Percentiles rank a stretch among this genome's conserved stretches.
phyloP scores from a whole-genome alignment of 306 rosid species.

The Medicago truncatula region DNA sequence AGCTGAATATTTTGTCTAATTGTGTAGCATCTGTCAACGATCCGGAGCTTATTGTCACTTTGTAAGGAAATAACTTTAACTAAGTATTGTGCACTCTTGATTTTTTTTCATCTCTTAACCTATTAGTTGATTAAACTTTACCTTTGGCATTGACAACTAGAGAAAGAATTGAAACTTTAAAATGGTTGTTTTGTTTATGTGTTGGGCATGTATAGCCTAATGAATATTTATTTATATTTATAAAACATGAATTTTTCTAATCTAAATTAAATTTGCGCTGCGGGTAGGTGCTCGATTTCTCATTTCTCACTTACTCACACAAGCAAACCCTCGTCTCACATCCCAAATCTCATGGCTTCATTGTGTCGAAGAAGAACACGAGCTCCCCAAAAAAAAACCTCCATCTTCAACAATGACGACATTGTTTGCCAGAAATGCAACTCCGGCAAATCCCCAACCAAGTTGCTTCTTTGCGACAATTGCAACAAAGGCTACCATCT shows the following conservation, averaged over 20 bases:
- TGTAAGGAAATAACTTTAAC: neutral
- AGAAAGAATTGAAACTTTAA: neutral
- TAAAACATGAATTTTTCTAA: too few species aligned
- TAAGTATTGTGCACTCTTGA: neutral
- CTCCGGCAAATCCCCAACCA: conserved; percentile 63
- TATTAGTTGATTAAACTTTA: neutral
- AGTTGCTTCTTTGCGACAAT: conserved; percentile 79
- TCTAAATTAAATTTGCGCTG: too few species aligned
- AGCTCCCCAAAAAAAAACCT: conserved; percentile 44
- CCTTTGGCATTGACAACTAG: neutral
- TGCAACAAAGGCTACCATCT: conserved; percentile 78
- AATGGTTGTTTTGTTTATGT: too few species aligned
- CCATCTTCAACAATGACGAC: conserved; percentile 34
- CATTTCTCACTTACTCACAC: neutral
- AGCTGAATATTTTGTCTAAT: conserved; percentile 80
- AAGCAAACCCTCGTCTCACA: too few species aligned
- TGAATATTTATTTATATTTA: too few species aligned
- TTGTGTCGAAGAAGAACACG: conserved; percentile 62
- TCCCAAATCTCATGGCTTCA: conserved; percentile 33
- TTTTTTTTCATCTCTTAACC: conserved; percentile 4
- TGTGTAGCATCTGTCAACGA: neutral
- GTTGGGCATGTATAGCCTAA: too few species aligned
- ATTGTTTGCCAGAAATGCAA: conserved; percentile 57
- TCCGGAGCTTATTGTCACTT: neutral
- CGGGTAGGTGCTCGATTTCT: neutral